Conservation (phyloP, 2,329 filamentous ascomycete genomes). For the Fusarium nematophilum region DNA sequence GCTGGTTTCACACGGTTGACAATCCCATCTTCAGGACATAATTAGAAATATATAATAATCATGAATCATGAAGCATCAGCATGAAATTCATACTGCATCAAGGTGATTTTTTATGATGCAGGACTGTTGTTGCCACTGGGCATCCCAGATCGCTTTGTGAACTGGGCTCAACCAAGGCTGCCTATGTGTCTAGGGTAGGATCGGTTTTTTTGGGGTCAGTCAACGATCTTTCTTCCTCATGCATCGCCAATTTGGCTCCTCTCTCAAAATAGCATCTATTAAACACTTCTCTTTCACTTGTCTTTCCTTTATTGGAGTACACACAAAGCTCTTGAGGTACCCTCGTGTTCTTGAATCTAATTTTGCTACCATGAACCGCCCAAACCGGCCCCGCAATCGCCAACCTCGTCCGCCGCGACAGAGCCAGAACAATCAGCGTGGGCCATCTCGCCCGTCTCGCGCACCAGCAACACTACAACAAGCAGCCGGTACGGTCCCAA, state of each 20-base stretch:
- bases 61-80: background rate
- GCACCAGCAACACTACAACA: slow-evolving; percentile 50
- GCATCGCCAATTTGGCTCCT: slow-evolving; percentile 11
- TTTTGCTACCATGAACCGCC: slow-evolving; percentile 45
- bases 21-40: slow-evolving; percentile 1
- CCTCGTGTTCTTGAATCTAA: background rate
- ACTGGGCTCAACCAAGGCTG: no score
- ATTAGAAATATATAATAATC: background rate
- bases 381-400: slow-evolving; percentile 49
- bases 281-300: background rate
- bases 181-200: slow-evolving; percentile 26
- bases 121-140: no score
- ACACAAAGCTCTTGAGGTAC: background rate
- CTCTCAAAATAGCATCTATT: background rate
- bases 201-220: background rate
- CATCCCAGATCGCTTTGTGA: no score
- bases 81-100: no score
- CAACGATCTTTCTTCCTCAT: slow-evolving; percentile 10
- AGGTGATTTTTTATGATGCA: no score
- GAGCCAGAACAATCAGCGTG: slow-evolving; percentile 33
- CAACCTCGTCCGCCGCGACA: slow-evolving; percentile 45
- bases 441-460: slow-evolving; percentile 25
- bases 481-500: slow-evolving; percentile 57
- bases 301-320: background rate
- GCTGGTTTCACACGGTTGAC: background rate